Evolutionary conservation across 2,329 filamentous ascomycete genomes (phyloP), one percentile per base, ranked within the genome.

Genomic region (Apiospora sp.): DNA sequence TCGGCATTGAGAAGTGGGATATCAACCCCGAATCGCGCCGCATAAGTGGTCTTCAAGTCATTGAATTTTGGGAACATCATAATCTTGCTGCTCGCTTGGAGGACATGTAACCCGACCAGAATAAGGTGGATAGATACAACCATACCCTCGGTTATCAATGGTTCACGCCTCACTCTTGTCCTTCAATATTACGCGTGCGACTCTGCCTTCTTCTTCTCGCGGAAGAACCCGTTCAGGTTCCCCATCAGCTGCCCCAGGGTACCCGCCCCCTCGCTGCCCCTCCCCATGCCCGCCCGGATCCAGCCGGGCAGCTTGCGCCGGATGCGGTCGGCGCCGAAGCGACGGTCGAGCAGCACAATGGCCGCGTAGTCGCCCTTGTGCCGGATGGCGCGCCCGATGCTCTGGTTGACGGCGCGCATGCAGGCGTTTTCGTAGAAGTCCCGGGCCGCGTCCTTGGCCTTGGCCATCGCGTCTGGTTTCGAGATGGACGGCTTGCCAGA

Each of bases 321-420:
- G 74, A 98, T 94, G 71, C 93, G 88, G 68, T 90, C 86, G 41
- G 88, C 90, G n/a, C 87, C 89, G 82, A 96, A 99, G 70, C 96
- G 87, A 75, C 89, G 87, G 82, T 99, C 96, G 46, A 96, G 85
- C 79, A 99, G 88, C 72, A 98, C 84, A 75, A 99, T 98, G 22
- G 93, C 92, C 5, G 96, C 96, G 83, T 97, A 98, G 83, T 99
- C 96, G 34, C 89, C 90, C 71, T 88, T 89, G 80, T 99, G 96
- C 67, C 96, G 87, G 77, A 99, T 98, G 0, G 95, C 96, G 73
- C 96, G 87, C 0, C 96, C 96, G 76, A 99, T 95, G 79, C 94
- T 96, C 85, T 99, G 96, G 81, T 99, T 99, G 5, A 99, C 96
- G 5, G 95, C 94, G 51, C 96, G 89, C 95, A 99, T 98, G 81